phyloP scores from a whole-genome alignment of 2,329 filamentous ascomycete genomes.

The Penicillium sp. region DNA sequence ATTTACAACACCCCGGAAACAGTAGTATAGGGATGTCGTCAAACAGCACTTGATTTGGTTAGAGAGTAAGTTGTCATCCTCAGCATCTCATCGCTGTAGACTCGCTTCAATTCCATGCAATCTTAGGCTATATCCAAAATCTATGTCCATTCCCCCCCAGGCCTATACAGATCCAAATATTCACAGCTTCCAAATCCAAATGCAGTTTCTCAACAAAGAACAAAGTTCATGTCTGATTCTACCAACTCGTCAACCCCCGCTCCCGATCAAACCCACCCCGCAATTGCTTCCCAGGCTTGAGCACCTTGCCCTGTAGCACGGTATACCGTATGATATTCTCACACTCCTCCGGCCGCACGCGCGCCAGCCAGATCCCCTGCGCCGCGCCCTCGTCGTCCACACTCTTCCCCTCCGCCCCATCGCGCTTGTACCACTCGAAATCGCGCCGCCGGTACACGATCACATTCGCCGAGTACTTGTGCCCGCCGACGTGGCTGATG shows the following conservation, averaged over 20 bases:
- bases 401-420: conserved; percentile 29
- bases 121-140: neutral
- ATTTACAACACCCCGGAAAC: neutral
- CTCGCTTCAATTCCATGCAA: neutral
- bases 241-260: conserved; percentile 87
- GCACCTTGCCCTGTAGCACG: conserved; percentile 86
- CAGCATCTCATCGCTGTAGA: neutral
- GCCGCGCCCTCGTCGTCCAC: conserved; percentile 62
- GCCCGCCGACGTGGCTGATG: conserved; percentile 92
- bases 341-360: conserved; percentile 83
- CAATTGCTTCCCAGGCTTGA: conserved; percentile 84
- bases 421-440: conserved; percentile 39
- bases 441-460: conserved; percentile 76
- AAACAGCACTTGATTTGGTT: neutral
- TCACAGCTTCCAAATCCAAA: neutral
- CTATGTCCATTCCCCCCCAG: neutral
- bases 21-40: neutral
- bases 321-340: conserved; percentile 91
- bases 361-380: conserved; percentile 91
- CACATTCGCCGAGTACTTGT: conserved; percentile 95
- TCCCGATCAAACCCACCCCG: conserved; percentile 86
- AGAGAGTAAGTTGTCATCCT: neutral
- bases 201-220: neutral
- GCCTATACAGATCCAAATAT: neutral
- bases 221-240: conserved; percentile 11